Evolutionary conservation across 352 stramenopile species (phyloP).

Genomic region (Phytophthora idaei): DNA sequence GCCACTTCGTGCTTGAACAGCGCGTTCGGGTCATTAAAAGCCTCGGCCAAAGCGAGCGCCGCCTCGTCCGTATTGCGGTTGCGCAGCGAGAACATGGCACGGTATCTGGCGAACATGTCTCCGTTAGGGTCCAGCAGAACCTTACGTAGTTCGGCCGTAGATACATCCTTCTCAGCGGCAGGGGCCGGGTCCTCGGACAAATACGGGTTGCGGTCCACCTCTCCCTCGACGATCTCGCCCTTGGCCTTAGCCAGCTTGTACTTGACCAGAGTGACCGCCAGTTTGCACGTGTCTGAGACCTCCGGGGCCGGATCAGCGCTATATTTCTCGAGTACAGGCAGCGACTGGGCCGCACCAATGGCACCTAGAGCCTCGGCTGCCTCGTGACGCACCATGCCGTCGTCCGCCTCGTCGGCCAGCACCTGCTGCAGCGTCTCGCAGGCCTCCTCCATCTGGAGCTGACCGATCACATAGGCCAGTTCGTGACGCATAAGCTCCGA

Average conservation of each 20-base stretch:
- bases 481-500: constrained; percentile 98
- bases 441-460: constrained; percentile 93
- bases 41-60: constrained; percentile 73
- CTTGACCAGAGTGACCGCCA: constrained; percentile 93
- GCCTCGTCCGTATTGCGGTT: constrained; percentile 94
- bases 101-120: constrained; percentile 94
- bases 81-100: constrained; percentile 98
- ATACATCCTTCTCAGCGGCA: constrained; percentile 72
- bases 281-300: constrained; percentile 95
- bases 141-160: constrained; percentile 79
- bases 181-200: constrained; percentile 96
- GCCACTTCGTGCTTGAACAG: constrained; percentile 93
- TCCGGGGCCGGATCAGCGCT: constrained; percentile 80
- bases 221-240: constrained; percentile 53
- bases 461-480: constrained; percentile 97
- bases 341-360: constrained; percentile 88
- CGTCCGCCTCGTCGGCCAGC: constrained; percentile 87
- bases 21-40: constrained; percentile 79
- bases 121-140: constrained; percentile 86
- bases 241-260: constrained; percentile 85
- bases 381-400: constrained; percentile 93
- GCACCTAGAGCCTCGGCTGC: constrained; percentile 96
- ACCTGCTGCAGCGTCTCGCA: constrained; percentile 80
- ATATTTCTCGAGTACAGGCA: constrained; percentile 89
- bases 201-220: constrained; percentile 91